Conservation (phyloP, 495 filamentous ascomycete genomes). For the Lasiosphaeris hirsuta region DNA sequence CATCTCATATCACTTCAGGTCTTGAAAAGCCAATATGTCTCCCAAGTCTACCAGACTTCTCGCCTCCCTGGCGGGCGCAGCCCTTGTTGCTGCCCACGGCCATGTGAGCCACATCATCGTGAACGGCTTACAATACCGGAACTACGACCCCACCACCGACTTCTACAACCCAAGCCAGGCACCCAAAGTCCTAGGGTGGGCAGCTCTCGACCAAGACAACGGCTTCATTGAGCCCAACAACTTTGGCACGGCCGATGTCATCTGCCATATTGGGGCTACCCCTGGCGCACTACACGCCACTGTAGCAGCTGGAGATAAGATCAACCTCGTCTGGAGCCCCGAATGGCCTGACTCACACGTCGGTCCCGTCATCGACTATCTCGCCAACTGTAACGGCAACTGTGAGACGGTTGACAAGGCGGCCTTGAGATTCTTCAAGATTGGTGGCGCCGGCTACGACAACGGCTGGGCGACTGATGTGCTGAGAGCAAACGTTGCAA, state of each 20-base stretch:
- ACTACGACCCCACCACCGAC: too few relatives aligned
- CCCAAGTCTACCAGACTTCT: constrained; percentile 30
- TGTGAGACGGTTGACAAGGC: constrained; percentile 65
- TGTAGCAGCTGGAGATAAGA: constrained; percentile 43
- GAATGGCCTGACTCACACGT: constrained; percentile 42
- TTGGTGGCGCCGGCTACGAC: constrained; percentile 60
- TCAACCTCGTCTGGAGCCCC: constrained; percentile 45
- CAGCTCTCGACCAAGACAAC: too few relatives aligned
- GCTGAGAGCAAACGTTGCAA: constrained; percentile 65
- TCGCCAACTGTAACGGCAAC: constrained; percentile 69
- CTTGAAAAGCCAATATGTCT: constrained; percentile 4
- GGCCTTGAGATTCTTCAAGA: constrained; percentile 71
- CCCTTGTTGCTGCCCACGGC: constrained; percentile 59
- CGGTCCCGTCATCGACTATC: constrained; percentile 71
- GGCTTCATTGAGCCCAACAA: too few relatives aligned
- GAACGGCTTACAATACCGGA: too few relatives aligned
- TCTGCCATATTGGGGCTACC: constrained; percentile 47
- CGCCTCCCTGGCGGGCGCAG: constrained; percentile 48
- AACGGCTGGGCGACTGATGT: constrained; percentile 64
- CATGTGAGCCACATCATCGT: constrained; percentile 51
- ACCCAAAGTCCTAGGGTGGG: too few relatives aligned
- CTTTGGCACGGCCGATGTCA: constrained; percentile 38
- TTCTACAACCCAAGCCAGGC: too few relatives aligned
- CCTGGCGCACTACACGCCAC: constrained; percentile 39
- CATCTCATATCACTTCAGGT: not conserved